Percentiles rank a stretch among this genome's conserved stretches.
These are phyloP conservation scores for Dactylonectria macrodidyma DNA, from an alignment of 2,329 filamentous ascomycete species.

Conservation along the genomic window DNA sequence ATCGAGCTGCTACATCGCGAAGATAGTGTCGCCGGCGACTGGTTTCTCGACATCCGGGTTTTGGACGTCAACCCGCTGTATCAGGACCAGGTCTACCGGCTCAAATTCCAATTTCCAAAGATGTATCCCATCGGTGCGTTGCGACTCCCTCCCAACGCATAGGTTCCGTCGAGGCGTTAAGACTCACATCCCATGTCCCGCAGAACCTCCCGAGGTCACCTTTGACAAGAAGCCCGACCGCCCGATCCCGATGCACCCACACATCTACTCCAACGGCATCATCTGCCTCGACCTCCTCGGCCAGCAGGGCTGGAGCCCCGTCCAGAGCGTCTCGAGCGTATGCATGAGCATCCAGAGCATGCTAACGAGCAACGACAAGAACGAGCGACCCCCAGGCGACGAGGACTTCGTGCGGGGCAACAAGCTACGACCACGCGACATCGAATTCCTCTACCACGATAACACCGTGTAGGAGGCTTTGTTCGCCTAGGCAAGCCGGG, in stretches of 20 bases:
- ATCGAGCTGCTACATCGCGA: conserved; percentile 87
- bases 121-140: conserved; percentile 91
- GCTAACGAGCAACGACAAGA: conserved; percentile 94
- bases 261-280: conserved; percentile 98
- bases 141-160: neutral
- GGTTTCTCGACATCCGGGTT: conserved; percentile 92
- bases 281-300: conserved; percentile 97
- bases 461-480: conserved; percentile 74
- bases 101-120: conserved; percentile 88
- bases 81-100: conserved; percentile 81
- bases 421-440: conserved; percentile 84
- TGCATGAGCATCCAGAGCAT: conserved; percentile 99
- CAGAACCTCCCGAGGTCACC: conserved; percentile 95
- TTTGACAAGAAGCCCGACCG: conserved; percentile 79
- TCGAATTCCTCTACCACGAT: conserved; percentile 95
- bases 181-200: conserved; percentile 26
- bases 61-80: conserved; percentile 94
- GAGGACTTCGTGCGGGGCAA: conserved; percentile 90
- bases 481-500: conserved; percentile 3
- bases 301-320: conserved; percentile 91
- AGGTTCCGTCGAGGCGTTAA: neutral
- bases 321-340: conserved; percentile 96
- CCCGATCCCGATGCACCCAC: conserved; percentile 92
- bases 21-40: conserved; percentile 80
- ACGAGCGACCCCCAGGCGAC: conserved; percentile 91